These are phyloP conservation scores for Phaeomoniella chlamydospora DNA, from an alignment of 2,329 filamentous ascomycete genomes.

Conservation along the genomic window DNA sequence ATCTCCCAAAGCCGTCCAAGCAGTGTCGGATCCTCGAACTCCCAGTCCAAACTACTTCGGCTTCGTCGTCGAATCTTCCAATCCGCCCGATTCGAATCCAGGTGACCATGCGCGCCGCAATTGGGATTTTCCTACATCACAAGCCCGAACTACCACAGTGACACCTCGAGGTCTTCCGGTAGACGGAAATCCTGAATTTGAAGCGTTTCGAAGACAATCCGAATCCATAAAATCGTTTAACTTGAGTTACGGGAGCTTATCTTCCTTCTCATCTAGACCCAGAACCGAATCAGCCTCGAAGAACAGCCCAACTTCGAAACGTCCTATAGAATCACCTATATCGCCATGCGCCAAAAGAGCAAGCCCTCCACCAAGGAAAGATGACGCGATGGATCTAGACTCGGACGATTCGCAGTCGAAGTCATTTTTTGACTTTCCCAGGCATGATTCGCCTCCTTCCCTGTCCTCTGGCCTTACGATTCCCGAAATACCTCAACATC, in stretches of 20 bases:
- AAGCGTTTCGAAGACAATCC: conserved; percentile 61
- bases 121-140: conserved; percentile 62
- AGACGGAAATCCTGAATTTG: conserved; percentile 68
- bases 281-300: conserved; percentile 29
- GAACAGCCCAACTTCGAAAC: neutral
- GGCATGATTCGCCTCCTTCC: conserved; percentile 27
- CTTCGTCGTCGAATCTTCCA: conserved; percentile 45
- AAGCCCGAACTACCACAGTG: conserved; percentile 50
- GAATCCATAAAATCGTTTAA: conserved; percentile 30
- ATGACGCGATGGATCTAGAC: neutral
- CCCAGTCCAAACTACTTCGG: conserved; percentile 80
- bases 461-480: conserved; percentile 22
- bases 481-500: conserved; percentile 6
- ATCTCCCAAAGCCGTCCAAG: conserved; percentile 24
- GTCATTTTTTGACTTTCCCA: neutral
- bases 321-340: conserved; percentile 2
- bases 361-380: neutral
- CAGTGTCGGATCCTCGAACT: conserved; percentile 16
- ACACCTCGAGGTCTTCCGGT: conserved; percentile 56
- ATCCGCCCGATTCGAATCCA: conserved; percentile 46
- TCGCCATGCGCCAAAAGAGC: conserved; percentile 6
- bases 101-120: conserved; percentile 51
- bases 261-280: conserved; percentile 9
- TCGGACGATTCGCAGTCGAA: neutral
- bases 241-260: conserved; percentile 22